These are phyloP conservation scores for Verticillium tricorpus DNA, from an alignment of 2,329 filamentous ascomycete species.

Conservation along the genomic window DNA sequence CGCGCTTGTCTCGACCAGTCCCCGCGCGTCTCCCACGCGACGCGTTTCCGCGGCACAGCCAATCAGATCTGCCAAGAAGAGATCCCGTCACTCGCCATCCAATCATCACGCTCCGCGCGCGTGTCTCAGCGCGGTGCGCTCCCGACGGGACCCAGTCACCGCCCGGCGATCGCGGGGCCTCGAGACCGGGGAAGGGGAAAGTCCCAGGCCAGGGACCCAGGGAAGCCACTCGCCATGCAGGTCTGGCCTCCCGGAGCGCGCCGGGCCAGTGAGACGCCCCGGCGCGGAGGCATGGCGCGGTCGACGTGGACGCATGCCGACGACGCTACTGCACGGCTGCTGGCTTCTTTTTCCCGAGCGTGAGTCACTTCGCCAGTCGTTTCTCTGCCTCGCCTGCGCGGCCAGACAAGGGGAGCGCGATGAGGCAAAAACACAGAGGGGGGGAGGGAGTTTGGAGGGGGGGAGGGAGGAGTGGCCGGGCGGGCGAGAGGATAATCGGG, in stretches of 20 bases:
- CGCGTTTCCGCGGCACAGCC: neutral
- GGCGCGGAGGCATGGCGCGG: neutral
- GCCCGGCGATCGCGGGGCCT: neutral
- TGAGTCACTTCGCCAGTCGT: neutral
- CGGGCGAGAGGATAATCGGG: neutral
- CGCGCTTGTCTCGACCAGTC: neutral
- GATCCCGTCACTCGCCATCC: neutral
- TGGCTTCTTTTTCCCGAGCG: neutral
- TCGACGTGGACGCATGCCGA: neutral
- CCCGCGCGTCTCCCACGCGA: neutral
- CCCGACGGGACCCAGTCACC: neutral
- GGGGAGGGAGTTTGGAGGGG: no score
- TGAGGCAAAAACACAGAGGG: neutral
- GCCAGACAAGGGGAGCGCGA: neutral
- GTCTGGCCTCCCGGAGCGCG: conserved; percentile 1
- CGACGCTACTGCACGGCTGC: neutral
- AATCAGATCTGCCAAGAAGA: neutral
- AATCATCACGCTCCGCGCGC: neutral
- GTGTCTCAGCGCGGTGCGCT: neutral
- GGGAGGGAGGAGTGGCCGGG: no score
- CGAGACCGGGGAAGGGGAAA: neutral
- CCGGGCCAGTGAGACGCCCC: neutral
- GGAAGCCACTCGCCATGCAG: neutral
- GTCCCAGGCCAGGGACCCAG: neutral
- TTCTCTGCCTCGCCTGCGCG: no score